Conservation (phyloP, 2,329 filamentous ascomycete genomes). For the Xylariaceae sp. region DNA sequence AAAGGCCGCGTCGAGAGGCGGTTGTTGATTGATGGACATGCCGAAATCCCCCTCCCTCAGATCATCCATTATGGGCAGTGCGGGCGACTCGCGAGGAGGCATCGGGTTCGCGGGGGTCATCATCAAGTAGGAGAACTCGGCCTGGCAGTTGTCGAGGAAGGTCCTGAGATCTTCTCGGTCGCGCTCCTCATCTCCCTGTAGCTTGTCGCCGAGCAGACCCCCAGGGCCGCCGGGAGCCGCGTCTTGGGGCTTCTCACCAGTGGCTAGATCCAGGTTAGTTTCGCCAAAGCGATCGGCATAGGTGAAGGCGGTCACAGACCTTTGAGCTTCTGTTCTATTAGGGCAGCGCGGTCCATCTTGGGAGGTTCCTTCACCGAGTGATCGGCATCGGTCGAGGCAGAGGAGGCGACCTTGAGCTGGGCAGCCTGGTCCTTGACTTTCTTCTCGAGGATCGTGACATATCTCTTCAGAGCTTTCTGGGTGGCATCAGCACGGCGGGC, state of each 20-base stretch:
- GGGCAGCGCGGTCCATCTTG: slow-evolving; percentile 37
- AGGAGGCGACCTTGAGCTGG: slow-evolving; percentile 53
- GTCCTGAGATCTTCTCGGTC: slow-evolving; percentile 46
- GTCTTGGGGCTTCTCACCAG: slow-evolving; percentile 32
- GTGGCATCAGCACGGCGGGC: slow-evolving; percentile 77
- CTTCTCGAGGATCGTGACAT: slow-evolving; percentile 81
- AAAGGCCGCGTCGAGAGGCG: slow-evolving; percentile 27
- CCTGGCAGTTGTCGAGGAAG: slow-evolving; percentile 58
- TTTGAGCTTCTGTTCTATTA: slow-evolving; percentile 50
- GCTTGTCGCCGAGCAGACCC: slow-evolving; percentile 12
- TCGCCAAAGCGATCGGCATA: neutral
- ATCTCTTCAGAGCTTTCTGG: slow-evolving; percentile 83
- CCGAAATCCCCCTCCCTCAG: slow-evolving; percentile 49
- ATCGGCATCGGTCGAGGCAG: slow-evolving; percentile 34
- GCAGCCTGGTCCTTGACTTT: slow-evolving; percentile 77
- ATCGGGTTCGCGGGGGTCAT: slow-evolving; percentile 58
- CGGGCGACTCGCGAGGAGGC: slow-evolving; percentile 56
- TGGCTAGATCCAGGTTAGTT: slow-evolving; percentile 26
- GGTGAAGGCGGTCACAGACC: slow-evolving; percentile 31
- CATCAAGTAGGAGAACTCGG: slow-evolving; percentile 62
- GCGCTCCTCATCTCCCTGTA: slow-evolving; percentile 31
- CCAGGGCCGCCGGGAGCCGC: slow-evolving; percentile 33
- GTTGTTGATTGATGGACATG: slow-evolving; percentile 34
- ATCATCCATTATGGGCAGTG: slow-evolving; percentile 51
- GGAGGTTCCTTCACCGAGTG: slow-evolving; percentile 36